Conservation (phyloP, 2,329 filamentous ascomycete genomes). For the Fusarium stilboides region DNA sequence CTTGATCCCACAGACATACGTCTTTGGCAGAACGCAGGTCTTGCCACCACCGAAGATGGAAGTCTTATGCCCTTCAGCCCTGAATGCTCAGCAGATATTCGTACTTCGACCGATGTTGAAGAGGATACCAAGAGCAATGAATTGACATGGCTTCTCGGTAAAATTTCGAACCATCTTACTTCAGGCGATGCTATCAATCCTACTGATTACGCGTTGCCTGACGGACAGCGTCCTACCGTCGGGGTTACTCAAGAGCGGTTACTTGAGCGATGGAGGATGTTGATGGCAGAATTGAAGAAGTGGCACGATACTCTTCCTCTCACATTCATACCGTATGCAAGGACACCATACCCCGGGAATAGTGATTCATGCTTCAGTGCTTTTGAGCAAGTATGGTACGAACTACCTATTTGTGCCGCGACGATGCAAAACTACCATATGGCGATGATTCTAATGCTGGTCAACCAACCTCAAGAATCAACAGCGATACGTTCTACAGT, state of each 20-base stretch:
- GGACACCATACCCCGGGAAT: constrained; percentile 9
- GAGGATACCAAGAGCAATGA: constrained; percentile 77
- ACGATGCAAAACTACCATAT: constrained; percentile 78
- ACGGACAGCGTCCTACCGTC: constrained; percentile 29
- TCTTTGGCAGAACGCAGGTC: constrained; percentile 75
- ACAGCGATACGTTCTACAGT: constrained; percentile 46
- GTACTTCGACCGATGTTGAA: constrained; percentile 65
- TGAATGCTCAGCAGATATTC: constrained; percentile 59
- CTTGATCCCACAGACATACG: constrained; percentile 73
- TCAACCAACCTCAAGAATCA: constrained; percentile 60
- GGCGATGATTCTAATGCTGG: constrained; percentile 72
- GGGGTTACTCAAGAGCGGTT: constrained; percentile 45
- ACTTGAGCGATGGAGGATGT: constrained; percentile 37
- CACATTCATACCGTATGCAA: constrained; percentile 35
- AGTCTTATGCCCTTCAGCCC: constrained; percentile 50
- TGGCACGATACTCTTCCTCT: constrained; percentile 38
- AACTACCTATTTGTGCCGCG: constrained; percentile 74
- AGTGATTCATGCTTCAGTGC: not conserved
- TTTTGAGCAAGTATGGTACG: constrained; percentile 74
- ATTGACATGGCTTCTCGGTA: constrained; percentile 76
- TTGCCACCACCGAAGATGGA: constrained; percentile 60
- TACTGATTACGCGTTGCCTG: constrained; percentile 48
- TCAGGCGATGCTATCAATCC: constrained; percentile 65
- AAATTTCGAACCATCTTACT: constrained; percentile 76
- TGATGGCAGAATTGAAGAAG: constrained; percentile 33